Base-by-base conservation (phyloP, 129 eudicot genomes). In the Flaveria bidentis region DNA sequence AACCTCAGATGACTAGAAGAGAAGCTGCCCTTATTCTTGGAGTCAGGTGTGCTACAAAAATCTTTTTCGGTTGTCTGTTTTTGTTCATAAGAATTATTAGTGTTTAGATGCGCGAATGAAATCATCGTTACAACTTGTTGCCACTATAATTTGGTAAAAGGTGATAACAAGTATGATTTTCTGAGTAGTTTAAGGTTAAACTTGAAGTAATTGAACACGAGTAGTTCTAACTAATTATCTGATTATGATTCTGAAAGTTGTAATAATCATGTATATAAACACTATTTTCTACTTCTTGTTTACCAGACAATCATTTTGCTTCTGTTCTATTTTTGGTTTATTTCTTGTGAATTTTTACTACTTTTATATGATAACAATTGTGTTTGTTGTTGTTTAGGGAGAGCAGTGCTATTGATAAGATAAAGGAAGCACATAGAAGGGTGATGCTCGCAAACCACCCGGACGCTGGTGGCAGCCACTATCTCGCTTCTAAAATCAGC, bases 21-120 rank as follows among this genome's bases (percentile, higher is more conserved):
- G 98, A 93, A 84, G 97, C 97, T 8, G 91, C 98, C 17, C 97
- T 90, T 39, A 88, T 93, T 80, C 98, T 93, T 81, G 97, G 98
- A 46, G 87, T 90, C 70, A 90, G 97, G 98, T 90, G 78, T 18
- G 12, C 45, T 15, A 33, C 69, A 30, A 30, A 63, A 63, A 30
- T 63, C 45, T 49, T 15, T 2, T 63, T 15, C 5, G 22, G 12
- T 11, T 63, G 69, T 36, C 39, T 26, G 16, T 17, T 26, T 61
- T 26, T 1, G 17, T 61, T 61, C 67, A 61, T 26, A 25, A 25
- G 67, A 60, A 60, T 30, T 30, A 30, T 30, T 30, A 39, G 68
- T 62, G 44, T 62, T 62, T 14, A 42, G 68, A 26, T 28, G 16
- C 1, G 67, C 0, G 44, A 26, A 28, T 28, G 13, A 28, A 26